Conservation (phyloP, 83 land plant genomes). For the Picea engelmannii region DNA sequence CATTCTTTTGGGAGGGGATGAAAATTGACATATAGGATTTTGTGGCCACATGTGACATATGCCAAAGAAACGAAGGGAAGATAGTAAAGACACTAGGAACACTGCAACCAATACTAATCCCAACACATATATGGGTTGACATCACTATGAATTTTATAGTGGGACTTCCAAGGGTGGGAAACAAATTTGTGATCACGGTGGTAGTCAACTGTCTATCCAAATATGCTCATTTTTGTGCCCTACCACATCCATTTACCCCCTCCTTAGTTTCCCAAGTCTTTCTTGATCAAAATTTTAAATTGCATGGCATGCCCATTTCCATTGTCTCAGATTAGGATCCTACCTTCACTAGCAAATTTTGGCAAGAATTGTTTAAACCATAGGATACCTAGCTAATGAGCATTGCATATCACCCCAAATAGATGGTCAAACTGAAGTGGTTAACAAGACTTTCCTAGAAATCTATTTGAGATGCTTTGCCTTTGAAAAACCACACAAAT, state of each 20-base stretch:
- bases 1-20: no score
- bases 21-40: no score
- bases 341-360: neutral
- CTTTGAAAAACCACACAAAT: no score
- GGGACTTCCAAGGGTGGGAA: no score
- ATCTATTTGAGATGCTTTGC: neutral
- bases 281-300: neutral
- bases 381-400: neutral
- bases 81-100: no score
- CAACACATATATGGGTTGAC: no score
- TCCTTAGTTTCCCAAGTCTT: neutral
- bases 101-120: no score
- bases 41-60: no score
- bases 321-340: neutral
- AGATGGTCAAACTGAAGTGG: neutral
- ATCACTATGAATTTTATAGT: no score
- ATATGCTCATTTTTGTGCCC: neutral
- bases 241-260: neutral
- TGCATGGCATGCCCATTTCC: neutral
- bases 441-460: neutral
- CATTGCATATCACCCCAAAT: neutral
- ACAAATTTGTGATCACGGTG: no score
- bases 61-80: no score
- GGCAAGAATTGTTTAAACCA: neutral
- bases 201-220: neutral